Evolutionary conservation across 2,329 filamentous ascomycete genomes (phyloP).

Genomic region (Microdochium paspali): DNA sequence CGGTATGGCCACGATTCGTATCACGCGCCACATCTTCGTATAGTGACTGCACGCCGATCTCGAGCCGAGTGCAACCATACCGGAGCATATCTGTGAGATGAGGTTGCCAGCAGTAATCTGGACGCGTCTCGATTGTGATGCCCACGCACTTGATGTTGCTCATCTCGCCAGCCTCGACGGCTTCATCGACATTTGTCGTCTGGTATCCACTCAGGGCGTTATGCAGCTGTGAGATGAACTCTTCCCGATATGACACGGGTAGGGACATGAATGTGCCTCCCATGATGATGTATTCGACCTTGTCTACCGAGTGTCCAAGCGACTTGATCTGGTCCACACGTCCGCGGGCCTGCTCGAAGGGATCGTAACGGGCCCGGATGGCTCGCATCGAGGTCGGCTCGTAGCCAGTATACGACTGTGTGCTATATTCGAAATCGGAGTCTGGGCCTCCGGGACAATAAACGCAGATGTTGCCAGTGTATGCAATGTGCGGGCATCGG

Average conservation of each 20-base stretch:
- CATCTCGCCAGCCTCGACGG: conserved; percentile 89
- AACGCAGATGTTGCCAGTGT: conserved; percentile 97
- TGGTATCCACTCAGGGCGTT: conserved; percentile 96
- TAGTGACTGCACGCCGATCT: conserved; percentile 90
- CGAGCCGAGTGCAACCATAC: conserved; percentile 92
- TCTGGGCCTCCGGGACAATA: conserved; percentile 97
- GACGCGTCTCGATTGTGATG: conserved; percentile 95
- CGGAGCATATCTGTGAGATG: conserved; percentile 92
- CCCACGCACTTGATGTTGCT: conserved; percentile 96
- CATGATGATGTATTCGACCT: conserved; percentile 99
- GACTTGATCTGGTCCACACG: conserved; percentile 95
- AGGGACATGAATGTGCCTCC: conserved; percentile 98
- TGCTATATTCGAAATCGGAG: conserved; percentile 98
- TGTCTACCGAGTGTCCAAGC: conserved; percentile 93
- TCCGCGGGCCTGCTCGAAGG: conserved; percentile 92
- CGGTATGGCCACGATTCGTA: conserved; percentile 93
- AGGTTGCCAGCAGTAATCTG: conserved; percentile 94
- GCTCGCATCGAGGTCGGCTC: conserved; percentile 98
- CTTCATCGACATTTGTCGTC: conserved; percentile 88
- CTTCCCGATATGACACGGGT: conserved; percentile 77
- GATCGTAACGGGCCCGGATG: conserved; percentile 92
- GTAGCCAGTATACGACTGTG: conserved; percentile 97
- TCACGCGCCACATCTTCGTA: conserved; percentile 98
- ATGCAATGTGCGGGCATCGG: conserved; percentile 93
- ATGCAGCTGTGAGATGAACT: conserved; percentile 91